Base-by-base conservation (phyloP, 176 grass and related monocot genomes). In the Hyparrhenia diplandra region DNA sequence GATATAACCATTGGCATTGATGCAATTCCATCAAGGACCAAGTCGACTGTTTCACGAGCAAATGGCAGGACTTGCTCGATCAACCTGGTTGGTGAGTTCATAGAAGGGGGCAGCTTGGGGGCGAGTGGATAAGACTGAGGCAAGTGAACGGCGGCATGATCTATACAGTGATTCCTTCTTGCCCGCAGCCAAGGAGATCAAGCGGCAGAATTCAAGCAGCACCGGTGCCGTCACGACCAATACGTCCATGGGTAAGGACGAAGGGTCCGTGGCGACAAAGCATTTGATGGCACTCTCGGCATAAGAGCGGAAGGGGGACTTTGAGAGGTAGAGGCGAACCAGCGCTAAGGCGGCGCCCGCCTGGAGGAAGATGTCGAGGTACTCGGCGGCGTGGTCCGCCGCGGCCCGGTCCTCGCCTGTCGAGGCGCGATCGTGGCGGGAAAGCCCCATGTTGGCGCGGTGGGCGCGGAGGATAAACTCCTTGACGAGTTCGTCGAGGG, bases 301-400 rank as follows among this genome's bases (percentile, higher is more conserved):
- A 5, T 69, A 83, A 2, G 49, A 79, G 31, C 74, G 83, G 1
- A 47, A 73, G 2, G 60, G 23, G 62, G 31, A 73, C 11, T 21
- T 73, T 0, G 91, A 91, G 42, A 93, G 76, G 85, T 99, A 94
- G 23, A 99, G 88, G 64, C 90, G 90, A 27, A 99, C 93, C 17
- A 99, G 80, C 2, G 90, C 84, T 18, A 91, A 27, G 63, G 93
- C 70, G 5, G 89, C 93, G 46, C 89, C 89, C 0, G 91, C 70
- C 25, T 88, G 77, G n/a, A 89, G 64, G 74, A 99, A 99, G 59
- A 99, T 88, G 29, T 89, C 79, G 5, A 99, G 69, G 59, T 92
- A 77, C 17, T 93, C 93, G 0, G 73, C 57, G 4, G 78, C 27
- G 20, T 84, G 70, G 34, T 82, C 76, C 8, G n/a, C 87, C 0